Conservation (phyloP, 73 alveolate species). For the Paramecium biaurelia region DNA sequence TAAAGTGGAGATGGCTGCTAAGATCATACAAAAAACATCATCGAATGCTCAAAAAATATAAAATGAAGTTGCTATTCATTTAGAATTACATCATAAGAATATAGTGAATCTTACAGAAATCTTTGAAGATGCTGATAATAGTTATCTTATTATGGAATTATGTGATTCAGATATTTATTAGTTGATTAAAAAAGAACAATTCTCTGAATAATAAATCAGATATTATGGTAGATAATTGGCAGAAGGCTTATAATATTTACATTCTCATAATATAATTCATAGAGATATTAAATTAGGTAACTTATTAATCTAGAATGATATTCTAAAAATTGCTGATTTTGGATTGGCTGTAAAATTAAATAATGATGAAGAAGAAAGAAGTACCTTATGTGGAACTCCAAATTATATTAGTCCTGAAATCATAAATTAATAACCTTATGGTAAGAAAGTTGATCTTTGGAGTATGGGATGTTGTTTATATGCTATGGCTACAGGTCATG, state of each 20-base stretch:
- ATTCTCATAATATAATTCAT: conserved; percentile 69
- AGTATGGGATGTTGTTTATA: conserved; percentile 82
- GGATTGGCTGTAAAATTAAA: conserved; percentile 90
- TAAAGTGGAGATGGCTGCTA: conserved; percentile 50
- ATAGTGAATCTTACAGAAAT: conserved; percentile 11
- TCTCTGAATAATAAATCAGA: conserved; percentile 51
- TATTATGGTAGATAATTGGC: conserved; percentile 20
- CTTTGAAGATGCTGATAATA: conserved; percentile 56
- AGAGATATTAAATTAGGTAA: conserved; percentile 96
- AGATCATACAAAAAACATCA: neutral
- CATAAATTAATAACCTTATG: conserved; percentile 49
- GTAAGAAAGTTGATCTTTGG: conserved; percentile 81
- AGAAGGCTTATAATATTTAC: conserved; percentile 66
- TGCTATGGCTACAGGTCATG: conserved; percentile 78
- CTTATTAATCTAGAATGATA: conserved; percentile 82
- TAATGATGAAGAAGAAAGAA: conserved; percentile 89
- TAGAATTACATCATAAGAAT: conserved; percentile 46
- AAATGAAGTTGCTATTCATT: conserved; percentile 47
- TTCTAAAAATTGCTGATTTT: conserved; percentile 93
- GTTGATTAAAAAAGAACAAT: neutral
- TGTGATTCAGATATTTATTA: conserved; percentile 58
- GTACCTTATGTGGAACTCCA: conserved; percentile 97
- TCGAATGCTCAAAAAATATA: neutral
- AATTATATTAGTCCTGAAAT: conserved; percentile 91
- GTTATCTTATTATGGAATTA: conserved; percentile 54